A percentile compares a stretch with the other conserved stretches of the same genome.
phyloP scores from a whole-genome alignment of 345 rosid species.

The Gossypium herbaceum region DNA sequence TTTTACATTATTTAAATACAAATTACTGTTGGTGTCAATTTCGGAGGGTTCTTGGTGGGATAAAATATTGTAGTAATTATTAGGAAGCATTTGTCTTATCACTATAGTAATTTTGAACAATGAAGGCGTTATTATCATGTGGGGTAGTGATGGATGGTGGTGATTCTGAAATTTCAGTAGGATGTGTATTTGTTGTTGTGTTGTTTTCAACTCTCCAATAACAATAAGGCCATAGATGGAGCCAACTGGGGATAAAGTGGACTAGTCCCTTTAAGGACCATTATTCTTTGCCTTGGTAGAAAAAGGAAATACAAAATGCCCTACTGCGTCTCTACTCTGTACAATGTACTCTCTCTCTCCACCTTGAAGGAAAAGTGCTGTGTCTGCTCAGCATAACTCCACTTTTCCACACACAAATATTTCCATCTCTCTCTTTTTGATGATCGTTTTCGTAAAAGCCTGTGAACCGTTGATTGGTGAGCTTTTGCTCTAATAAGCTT shows the following conservation, averaged over 20 bases:
- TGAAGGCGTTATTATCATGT: conserved; percentile 23
- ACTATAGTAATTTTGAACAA: background rate
- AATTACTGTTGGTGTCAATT: background rate
- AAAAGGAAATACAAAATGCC: conserved; percentile 25
- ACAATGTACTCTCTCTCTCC: conserved; percentile 16
- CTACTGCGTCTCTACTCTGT: background rate
- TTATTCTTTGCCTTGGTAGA: conserved; percentile 43
- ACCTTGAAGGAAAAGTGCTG: conserved; percentile 46
- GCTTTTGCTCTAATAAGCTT: conserved; percentile 21
- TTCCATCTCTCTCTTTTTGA: conserved; percentile 37
- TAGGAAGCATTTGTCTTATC: background rate
- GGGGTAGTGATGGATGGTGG: conserved; percentile 29
- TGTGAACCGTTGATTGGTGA: conserved; percentile 35
- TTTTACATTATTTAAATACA: background rate
- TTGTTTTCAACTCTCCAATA: conserved; percentile 33
- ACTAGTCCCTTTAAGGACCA: conserved; percentile 64
- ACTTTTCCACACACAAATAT: conserved; percentile 17
- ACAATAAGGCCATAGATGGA: conserved; percentile 20
- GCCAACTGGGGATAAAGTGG: conserved; percentile 55
- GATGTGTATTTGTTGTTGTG: conserved; percentile 25
- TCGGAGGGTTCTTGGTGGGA: background rate
- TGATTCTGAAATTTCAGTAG: conserved; percentile 41
- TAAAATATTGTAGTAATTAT: background rate
- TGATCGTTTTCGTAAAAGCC: conserved; percentile 23
- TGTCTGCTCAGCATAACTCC: conserved; percentile 49